Evolutionary conservation across 2,329 filamentous ascomycete species (phyloP).

Genomic region (Huntiella abstrusa): DNA sequence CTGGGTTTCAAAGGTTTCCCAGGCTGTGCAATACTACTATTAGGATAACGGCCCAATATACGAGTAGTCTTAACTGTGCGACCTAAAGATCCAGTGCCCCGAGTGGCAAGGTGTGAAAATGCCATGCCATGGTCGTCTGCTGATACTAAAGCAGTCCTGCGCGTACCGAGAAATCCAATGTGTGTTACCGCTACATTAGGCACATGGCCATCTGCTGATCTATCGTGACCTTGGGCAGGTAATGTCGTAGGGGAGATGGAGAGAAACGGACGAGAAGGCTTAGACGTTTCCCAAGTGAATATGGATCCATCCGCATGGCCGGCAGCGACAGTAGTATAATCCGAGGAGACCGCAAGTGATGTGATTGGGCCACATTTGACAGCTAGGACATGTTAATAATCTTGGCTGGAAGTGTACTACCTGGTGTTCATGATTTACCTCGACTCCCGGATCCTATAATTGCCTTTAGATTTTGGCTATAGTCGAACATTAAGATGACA

Average conservation of each 20-base stretch:
- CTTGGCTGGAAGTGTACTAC: neutral
- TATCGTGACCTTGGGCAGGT: conserved; percentile 34
- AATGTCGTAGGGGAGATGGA: conserved; percentile 51
- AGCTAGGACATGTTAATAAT: conserved; percentile 29
- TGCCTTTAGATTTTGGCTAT: conserved; percentile 83
- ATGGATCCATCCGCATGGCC: conserved; percentile 83
- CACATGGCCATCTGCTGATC: conserved; percentile 59
- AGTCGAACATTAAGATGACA: conserved; percentile 89
- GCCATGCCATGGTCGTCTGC: conserved; percentile 94
- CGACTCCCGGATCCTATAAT: conserved; percentile 90
- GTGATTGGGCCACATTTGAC: conserved; percentile 80
- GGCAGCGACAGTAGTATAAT: conserved; percentile 78
- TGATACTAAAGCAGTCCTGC: conserved; percentile 86
- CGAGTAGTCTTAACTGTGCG: conserved; percentile 76
- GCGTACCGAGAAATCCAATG: conserved; percentile 82
- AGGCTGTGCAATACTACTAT: conserved; percentile 34
- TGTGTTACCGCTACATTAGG: conserved; percentile 63
- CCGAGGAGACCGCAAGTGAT: conserved; percentile 74
- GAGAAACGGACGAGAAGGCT: conserved; percentile 71
- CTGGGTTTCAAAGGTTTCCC: conserved; percentile 70
- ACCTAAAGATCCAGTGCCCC: conserved; percentile 72
- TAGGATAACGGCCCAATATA: conserved; percentile 79
- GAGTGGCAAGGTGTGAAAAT: conserved; percentile 86
- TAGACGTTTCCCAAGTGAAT: conserved; percentile 86
- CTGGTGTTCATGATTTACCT: conserved; percentile 30